These are phyloP conservation scores for Talaromyces sp. DNA, from an alignment of 2,329 filamentous ascomycete species.

Conservation along the genomic window DNA sequence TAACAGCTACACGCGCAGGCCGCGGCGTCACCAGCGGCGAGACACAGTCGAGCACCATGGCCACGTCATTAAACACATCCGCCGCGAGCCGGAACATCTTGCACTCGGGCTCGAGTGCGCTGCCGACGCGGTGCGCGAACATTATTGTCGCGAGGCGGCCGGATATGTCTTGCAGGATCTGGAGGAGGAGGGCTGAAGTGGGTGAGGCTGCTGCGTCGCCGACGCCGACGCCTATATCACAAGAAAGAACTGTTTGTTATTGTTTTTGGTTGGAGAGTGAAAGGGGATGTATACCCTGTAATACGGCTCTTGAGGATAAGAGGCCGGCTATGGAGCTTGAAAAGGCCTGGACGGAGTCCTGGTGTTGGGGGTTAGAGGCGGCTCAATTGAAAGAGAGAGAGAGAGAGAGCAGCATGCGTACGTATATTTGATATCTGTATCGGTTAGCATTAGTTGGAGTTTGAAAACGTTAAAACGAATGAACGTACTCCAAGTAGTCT, in stretches of 20 bases:
- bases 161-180: constrained; percentile 75
- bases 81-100: constrained; percentile 84
- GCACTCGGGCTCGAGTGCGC: constrained; percentile 80
- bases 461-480: constrained; percentile 5
- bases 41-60: constrained; percentile 79
- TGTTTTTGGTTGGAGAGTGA: not conserved
- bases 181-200: constrained; percentile 74
- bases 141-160: constrained; percentile 78
- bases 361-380: not conserved
- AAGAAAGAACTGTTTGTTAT: constrained; percentile 3
- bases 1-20: constrained; percentile 48
- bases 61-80: constrained; percentile 81
- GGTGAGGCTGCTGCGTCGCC: constrained; percentile 74
- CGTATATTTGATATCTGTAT: constrained; percentile 62
- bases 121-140: constrained; percentile 77
- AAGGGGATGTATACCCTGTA: constrained; percentile 52
- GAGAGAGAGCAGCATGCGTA: constrained; percentile 29
- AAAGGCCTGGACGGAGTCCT: constrained; percentile 40
- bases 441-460: constrained; percentile 5
- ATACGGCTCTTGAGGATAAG: constrained; percentile 74
- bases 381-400: not conserved
- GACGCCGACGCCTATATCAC: constrained; percentile 63
- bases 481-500: constrained; percentile 69
- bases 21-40: constrained; percentile 66
- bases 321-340: constrained; percentile 46